A percentile compares a stretch with the other conserved stretches of the same genome.
Conservation (phyloP, 1,139 yeast species). For the Protomyces gravidus region DNA sequence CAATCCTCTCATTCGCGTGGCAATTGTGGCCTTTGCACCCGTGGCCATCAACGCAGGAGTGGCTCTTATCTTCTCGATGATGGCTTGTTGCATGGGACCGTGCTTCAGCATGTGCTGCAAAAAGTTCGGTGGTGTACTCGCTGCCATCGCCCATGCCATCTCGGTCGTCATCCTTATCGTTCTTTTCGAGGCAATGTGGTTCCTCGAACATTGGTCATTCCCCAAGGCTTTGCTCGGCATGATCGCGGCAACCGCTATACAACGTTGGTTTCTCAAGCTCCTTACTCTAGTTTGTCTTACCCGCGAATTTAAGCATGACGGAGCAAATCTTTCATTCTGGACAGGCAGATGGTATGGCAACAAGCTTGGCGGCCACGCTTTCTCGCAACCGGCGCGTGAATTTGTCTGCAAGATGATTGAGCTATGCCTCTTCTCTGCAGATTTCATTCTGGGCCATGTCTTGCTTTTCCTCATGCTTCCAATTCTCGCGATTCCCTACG, state of each 20-base stretch:
- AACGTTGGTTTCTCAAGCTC: constrained; percentile 81
- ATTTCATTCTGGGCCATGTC: constrained; percentile 85
- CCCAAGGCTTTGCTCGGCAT: constrained; percentile 84
- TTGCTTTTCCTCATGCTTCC: constrained; percentile 88
- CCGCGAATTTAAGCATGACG: constrained; percentile 96
- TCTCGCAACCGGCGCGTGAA: constrained; percentile 96
- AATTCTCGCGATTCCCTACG: constrained; percentile 71
- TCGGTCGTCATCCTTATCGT: constrained; percentile 54
- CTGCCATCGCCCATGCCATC: constrained; percentile 93
- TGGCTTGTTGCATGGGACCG: constrained; percentile 98
- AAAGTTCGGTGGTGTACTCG: constrained; percentile 95
- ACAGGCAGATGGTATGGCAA: constrained; percentile 97
- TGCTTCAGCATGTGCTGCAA: constrained; percentile 91
- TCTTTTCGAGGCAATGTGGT: constrained; percentile 78
- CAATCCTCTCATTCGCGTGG: constrained; percentile 77
- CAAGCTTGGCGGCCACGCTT: constrained; percentile 92
- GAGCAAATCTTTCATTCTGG: constrained; percentile 98
- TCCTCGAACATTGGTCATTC: constrained; percentile 85
- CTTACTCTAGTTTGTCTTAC: constrained; percentile 76
- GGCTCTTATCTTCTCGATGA: constrained; percentile 56
- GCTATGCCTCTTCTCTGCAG: constrained; percentile 95
- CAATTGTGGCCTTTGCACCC: constrained; percentile 88
- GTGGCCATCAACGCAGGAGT: constrained; percentile 82
- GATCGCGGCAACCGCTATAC: constrained; percentile 76
- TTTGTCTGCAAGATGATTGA: constrained; percentile 90